Conservation (phyloP, 2,329 filamentous ascomycete genomes). For the Paracorniculantispora psalliotae region DNA sequence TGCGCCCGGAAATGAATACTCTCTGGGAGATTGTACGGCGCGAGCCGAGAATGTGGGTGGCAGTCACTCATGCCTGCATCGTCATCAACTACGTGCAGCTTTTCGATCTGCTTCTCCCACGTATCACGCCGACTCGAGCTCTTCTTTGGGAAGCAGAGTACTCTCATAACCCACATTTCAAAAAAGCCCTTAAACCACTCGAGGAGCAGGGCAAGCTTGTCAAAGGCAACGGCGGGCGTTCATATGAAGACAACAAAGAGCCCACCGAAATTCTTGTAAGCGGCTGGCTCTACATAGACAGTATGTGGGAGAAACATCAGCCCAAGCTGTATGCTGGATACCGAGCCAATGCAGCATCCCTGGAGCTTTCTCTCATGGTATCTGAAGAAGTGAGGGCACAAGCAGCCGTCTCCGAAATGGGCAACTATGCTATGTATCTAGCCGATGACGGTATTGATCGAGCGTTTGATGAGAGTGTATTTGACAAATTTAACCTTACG, state of each 20-base stretch:
- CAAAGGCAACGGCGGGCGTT: neutral
- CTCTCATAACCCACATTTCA: neutral
- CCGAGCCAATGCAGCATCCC: neutral
- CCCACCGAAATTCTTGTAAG: neutral
- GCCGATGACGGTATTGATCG: neutral
- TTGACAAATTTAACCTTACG: neutral
- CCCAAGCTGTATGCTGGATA: neutral
- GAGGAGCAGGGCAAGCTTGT: neutral
- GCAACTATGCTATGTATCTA: neutral
- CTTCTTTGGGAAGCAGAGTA: neutral
- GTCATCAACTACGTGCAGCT: neutral
- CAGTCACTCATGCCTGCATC: neutral
- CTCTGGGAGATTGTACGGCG: neutral
- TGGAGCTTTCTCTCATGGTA: neutral
- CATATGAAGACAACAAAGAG: neutral
- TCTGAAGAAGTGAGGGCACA: neutral
- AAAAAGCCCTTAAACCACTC: neutral
- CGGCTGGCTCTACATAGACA: neutral
- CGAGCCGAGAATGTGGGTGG: neutral
- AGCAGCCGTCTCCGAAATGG: neutral
- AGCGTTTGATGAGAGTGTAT: neutral
- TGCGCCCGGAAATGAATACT: neutral
- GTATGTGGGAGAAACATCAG: neutral
- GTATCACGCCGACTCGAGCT: neutral
- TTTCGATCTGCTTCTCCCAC: neutral